Evolutionary conservation across 768 basidiomycete species (phyloP).

Genomic region (Pisolithus sp.): DNA sequence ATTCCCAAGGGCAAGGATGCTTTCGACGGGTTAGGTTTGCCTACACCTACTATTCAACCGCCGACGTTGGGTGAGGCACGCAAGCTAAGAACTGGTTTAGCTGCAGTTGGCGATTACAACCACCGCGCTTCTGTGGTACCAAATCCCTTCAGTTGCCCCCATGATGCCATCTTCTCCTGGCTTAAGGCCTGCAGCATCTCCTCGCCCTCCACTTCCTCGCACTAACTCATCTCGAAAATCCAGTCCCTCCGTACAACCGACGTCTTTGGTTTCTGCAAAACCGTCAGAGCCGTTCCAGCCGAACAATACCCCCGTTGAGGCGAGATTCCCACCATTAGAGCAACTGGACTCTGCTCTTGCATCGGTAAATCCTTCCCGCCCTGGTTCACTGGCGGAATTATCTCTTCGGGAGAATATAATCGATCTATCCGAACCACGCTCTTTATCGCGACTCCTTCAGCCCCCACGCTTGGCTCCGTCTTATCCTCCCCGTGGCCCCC

Average conservation of each 20-base stretch:
- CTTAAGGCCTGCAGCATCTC: slow-evolving; percentile 23
- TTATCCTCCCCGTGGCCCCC: slow-evolving; percentile 29
- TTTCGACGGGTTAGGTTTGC: slow-evolving; percentile 67
- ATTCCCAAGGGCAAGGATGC: slow-evolving; percentile 55
- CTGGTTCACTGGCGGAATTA: slow-evolving; percentile 13
- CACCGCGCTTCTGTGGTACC: slow-evolving; percentile 14
- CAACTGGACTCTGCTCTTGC: slow-evolving; percentile 60
- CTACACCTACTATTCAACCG: slow-evolving; percentile 37
- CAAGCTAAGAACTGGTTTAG: slow-evolving; percentile 64
- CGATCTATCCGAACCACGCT: slow-evolving; percentile 17
- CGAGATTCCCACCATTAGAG: slow-evolving; percentile 83
- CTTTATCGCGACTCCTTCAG: slow-evolving; percentile 18
- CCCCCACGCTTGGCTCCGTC: slow-evolving; percentile 12
- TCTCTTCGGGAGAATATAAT: slow-evolving; percentile 9
- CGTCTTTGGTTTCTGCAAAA: slow-evolving; percentile 32
- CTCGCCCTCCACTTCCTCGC: slow-evolving; percentile 19
- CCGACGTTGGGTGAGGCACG: slow-evolving; percentile 75
- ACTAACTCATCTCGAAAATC: slow-evolving; percentile 15
- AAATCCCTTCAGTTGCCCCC: slow-evolving; percentile 10
- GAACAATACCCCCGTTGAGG: slow-evolving; percentile 50
- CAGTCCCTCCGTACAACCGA: slow-evolving; percentile 11
- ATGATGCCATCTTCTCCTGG: slow-evolving; percentile 13
- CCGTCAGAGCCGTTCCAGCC: slow-evolving; percentile 28
- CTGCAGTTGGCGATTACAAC: slow-evolving; percentile 36
- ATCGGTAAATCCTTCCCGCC: slow-evolving; percentile 16